Percentiles rank a stretch among this genome's conserved stretches.
phyloP scores from a whole-genome alignment of 495 filamentous ascomycete species.

The Annulohypoxylon stygium region DNA sequence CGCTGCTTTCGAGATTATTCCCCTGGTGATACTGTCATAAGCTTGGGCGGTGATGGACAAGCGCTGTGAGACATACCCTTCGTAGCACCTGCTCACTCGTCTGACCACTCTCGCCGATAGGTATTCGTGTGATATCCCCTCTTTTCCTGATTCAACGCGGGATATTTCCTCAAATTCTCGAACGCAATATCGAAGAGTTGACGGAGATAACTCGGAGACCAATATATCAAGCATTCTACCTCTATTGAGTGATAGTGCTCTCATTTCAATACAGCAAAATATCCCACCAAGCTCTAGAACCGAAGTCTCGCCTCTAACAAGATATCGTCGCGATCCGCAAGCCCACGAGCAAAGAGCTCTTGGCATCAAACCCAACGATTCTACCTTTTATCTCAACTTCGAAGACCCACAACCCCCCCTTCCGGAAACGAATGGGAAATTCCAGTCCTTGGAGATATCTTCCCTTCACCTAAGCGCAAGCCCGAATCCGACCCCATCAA shows the following conservation, averaged over 20 bases:
- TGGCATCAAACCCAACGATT: conserved; percentile 17
- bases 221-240: background rate
- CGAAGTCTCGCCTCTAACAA: conserved; percentile 17
- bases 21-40: conserved; percentile 27
- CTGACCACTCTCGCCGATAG: conserved; percentile 11
- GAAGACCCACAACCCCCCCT: background rate
- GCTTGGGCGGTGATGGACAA: conserved; percentile 32
- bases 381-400: background rate
- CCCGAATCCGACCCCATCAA: background rate
- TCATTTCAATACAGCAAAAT: conserved; percentile 1
- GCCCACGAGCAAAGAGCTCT: conserved; percentile 29
- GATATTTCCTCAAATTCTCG: background rate
- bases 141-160: conserved; percentile 10
- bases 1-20: conserved; percentile 41
- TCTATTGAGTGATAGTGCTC: conserved; percentile 2
- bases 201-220: background rate
- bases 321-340: conserved; percentile 26
- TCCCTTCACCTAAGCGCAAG: conserved; percentile 19
- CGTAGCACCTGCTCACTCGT: background rate
- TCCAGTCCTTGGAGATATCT: conserved; percentile 10
- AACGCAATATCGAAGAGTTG: background rate
- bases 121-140: conserved; percentile 25
- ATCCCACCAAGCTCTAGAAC: background rate
- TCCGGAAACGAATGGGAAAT: background rate
- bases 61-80: conserved; percentile 27